phyloP scores from a whole-genome alignment of 345 rosid species.

The Populus alba region DNA sequence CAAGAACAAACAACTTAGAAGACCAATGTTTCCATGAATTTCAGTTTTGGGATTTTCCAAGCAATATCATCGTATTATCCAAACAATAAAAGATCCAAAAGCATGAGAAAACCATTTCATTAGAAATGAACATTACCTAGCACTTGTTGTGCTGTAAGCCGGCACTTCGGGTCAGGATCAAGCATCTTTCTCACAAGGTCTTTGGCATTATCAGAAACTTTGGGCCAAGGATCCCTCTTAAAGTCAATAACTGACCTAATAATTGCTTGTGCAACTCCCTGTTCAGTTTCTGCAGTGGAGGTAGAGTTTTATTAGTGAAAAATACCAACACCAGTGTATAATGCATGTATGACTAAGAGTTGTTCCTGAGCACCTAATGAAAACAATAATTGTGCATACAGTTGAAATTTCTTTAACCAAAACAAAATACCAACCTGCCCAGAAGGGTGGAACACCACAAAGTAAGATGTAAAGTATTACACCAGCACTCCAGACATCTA shows the following conservation, averaged over 20 bases:
- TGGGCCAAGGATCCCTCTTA: constrained; percentile 37
- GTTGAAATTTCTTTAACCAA: background rate
- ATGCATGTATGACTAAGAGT: background rate
- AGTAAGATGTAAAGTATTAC: constrained; percentile 38
- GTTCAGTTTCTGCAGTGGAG: constrained; percentile 33
- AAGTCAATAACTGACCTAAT: constrained; percentile 28
- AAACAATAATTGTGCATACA: background rate
- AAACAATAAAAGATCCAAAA: background rate
- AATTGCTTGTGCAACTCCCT: constrained; percentile 36
- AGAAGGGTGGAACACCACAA: constrained; percentile 38
- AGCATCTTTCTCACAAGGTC: constrained; percentile 41
- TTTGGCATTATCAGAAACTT: constrained; percentile 33
- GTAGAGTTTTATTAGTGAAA: background rate
- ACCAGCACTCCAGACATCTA: constrained; percentile 42
- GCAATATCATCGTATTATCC: background rate
- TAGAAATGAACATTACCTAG: constrained; percentile 19
- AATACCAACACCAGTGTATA: background rate
- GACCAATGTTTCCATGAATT: background rate
- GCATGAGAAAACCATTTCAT: constrained; percentile 4
- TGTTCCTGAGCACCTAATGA: background rate
- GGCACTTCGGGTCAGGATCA: constrained; percentile 31
- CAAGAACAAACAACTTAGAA: constrained; percentile 13
- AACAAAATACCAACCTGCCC: constrained; percentile 31
- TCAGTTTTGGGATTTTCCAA: background rate
- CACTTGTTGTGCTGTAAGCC: constrained; percentile 36